Evolutionary conservation across 2,329 filamentous ascomycete species (phyloP), one percentile per base, ranked within the genome.

Genomic region (Curvularia lunata): DNA sequence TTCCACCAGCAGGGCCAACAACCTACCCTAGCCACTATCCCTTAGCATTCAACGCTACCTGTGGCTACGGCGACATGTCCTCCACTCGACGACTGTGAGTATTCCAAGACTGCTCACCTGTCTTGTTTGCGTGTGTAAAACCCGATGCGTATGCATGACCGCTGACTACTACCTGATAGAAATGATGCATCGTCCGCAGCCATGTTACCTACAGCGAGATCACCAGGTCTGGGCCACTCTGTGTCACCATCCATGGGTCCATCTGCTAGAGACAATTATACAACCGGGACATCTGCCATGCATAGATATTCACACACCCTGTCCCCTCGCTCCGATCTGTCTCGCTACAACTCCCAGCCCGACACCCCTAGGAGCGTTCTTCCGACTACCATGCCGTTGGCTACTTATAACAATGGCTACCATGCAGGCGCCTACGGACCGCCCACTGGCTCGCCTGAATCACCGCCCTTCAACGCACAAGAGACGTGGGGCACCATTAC

Each of bases 401-500:
- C 61, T 19, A 58, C 58, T 28, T 67, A 74, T 48, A 71, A 61
- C 50, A 56, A 53, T 53, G 58, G 51, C 55, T 60, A 67, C 45
- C 59, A 61, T 42, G 13, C 61, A 61, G 45, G 48, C 62, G 67
- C 56, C 21, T 65, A 56, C 38, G 49, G 52, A 62, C 65, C 54
- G 58, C 68, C 71, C 32, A 53, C 60, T 6, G 57, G 61, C 23
- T 47, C 54, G 7, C 32, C 47, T 9, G 74, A 75, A 21, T 77
- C 75, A 27, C 81, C 81, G 30, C 81, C 81, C 4, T 83, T 81
- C 71, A 75, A 78, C 32, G 60, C 72, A 18, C 78, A 81, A 34
- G 77, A 81, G 52, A 81, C 81, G 37, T 80, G 88, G 51, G 85
- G 86, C 40, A 83, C 83, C n/a, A 83, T 92, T 54, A 82, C 83